Percentiles rank a stretch among this genome's conserved stretches.
phyloP scores from a whole-genome alignment of 495 filamentous ascomycete genomes.

The Talaromyces proteolyticus region DNA sequence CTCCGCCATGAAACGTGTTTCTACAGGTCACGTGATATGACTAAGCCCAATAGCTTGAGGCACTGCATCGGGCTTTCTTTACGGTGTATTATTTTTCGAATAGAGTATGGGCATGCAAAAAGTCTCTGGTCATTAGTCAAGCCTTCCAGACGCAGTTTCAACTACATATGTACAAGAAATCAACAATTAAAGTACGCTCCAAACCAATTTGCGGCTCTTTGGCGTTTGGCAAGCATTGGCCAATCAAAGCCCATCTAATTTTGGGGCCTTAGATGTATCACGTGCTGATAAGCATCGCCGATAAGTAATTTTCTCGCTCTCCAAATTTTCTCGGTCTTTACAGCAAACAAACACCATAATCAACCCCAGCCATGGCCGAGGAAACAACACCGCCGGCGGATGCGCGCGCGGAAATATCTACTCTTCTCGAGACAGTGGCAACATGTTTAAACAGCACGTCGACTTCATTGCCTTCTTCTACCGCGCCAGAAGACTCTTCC shows the following conservation, averaged over 20 bases:
- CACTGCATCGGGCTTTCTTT: too few relatives aligned
- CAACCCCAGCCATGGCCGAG: not conserved
- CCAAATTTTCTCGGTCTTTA: constrained; percentile 1
- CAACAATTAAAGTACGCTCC: too few relatives aligned
- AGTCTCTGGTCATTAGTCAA: too few relatives aligned
- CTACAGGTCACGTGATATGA: not conserved
- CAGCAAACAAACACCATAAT: not conserved
- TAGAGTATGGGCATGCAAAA: too few relatives aligned
- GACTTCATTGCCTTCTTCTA: constrained; percentile 52
- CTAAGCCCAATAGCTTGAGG: too few relatives aligned
- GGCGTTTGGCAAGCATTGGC: too few relatives aligned
- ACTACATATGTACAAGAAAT: too few relatives aligned
- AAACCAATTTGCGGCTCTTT: too few relatives aligned
- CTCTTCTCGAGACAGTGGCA: constrained; percentile 56
- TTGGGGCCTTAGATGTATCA: not conserved
- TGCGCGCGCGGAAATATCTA: not conserved
- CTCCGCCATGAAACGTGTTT: too few relatives aligned
- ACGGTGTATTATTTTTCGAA: too few relatives aligned
- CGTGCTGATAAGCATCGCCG: constrained; percentile 2
- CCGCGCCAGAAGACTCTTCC: constrained; percentile 13
- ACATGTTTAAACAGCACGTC: constrained; percentile 55
- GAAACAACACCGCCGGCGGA: not conserved
- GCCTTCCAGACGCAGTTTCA: too few relatives aligned
- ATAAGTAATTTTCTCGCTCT: not conserved
- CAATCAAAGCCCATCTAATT: not conserved